Conservation (phyloP, 371 early-diverging fungal genomes). For the Phascolomyces articulosus region DNA sequence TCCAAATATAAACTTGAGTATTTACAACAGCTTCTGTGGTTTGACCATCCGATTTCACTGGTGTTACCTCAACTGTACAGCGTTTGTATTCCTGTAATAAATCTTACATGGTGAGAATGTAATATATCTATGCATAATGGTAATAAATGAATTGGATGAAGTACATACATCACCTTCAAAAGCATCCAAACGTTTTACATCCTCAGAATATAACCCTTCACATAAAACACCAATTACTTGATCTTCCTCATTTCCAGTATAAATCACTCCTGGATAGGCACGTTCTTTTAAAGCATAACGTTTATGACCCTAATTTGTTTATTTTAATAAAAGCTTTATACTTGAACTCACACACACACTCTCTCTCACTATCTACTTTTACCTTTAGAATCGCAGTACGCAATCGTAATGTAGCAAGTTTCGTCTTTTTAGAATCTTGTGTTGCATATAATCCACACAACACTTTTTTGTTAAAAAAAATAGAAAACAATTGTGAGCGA, state of each 20-base stretch:
- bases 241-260: slow-evolving; percentile 24
- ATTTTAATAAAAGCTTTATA: neutral
- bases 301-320: slow-evolving; percentile 28
- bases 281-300: slow-evolving; percentile 35
- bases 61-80: slow-evolving; percentile 16
- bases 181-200: slow-evolving; percentile 34
- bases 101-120: neutral
- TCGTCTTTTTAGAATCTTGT: slow-evolving; percentile 15
- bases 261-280: slow-evolving; percentile 40
- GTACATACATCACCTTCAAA: slow-evolving; percentile 52
- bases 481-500: too few species aligned
- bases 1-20: slow-evolving; percentile 42
- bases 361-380: too few species aligned
- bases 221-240: slow-evolving; percentile 32
- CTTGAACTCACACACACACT: too few species aligned
- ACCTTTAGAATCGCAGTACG: slow-evolving; percentile 35
- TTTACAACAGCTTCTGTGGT: neutral
- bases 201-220: slow-evolving; percentile 26
- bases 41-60: neutral
- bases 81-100: slow-evolving; percentile 38
- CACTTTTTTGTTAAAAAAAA: too few species aligned
- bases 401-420: slow-evolving; percentile 24
- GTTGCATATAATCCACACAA: slow-evolving; percentile 32
- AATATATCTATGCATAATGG: too few species aligned
- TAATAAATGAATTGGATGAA: too few species aligned